phyloP scores from a whole-genome alignment of 768 basidiomycete species.

The Nevesoporus exiguus region DNA sequence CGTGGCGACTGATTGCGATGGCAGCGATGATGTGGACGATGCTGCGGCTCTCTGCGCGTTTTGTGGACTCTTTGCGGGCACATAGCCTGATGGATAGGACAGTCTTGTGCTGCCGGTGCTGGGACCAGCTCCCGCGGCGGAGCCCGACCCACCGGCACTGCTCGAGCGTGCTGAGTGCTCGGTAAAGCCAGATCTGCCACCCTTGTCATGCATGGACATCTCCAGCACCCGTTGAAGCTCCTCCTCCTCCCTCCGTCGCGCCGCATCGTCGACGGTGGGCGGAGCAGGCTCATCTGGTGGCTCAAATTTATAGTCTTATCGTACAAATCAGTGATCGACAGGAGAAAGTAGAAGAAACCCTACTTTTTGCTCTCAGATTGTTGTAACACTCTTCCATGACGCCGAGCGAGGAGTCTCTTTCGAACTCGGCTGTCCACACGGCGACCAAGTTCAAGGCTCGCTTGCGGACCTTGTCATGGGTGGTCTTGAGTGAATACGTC shows the following conservation, averaged over 20 bases:
- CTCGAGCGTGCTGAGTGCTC: slow-evolving; percentile 40
- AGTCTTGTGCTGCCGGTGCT: slow-evolving; percentile 27
- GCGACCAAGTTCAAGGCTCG: slow-evolving; percentile 70
- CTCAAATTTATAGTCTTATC: slow-evolving; percentile 70
- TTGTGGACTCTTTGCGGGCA: slow-evolving; percentile 55
- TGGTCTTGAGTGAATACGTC: slow-evolving; percentile 51
- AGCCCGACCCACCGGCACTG: slow-evolving; percentile 35
- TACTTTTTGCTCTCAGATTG: slow-evolving; percentile 78
- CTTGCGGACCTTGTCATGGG: slow-evolving; percentile 87
- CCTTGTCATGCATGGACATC: slow-evolving; percentile 89
- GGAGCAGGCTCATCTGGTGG: slow-evolving; percentile 59
- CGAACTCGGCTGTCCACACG: slow-evolving; percentile 83
- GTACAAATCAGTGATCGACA: slow-evolving; percentile 11
- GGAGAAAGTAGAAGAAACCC: slow-evolving; percentile 9
- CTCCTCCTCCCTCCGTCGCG: slow-evolving; percentile 84
- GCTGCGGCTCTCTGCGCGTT: slow-evolving; percentile 37
- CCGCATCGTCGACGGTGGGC: slow-evolving; percentile 72
- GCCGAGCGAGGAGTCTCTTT: slow-evolving; percentile 72
- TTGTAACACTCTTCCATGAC: slow-evolving; percentile 91
- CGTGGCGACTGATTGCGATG: slow-evolving; percentile 17
- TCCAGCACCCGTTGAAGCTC: slow-evolving; percentile 91
- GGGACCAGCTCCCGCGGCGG: slow-evolving; percentile 21
- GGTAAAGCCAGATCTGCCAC: slow-evolving; percentile 63
- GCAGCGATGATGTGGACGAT: slow-evolving; percentile 28
- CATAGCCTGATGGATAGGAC: slow-evolving; percentile 51